These are phyloP conservation scores for Hypoxylon sp. DNA, from an alignment of 2,329 filamentous ascomycete genomes.

Conservation along the genomic window DNA sequence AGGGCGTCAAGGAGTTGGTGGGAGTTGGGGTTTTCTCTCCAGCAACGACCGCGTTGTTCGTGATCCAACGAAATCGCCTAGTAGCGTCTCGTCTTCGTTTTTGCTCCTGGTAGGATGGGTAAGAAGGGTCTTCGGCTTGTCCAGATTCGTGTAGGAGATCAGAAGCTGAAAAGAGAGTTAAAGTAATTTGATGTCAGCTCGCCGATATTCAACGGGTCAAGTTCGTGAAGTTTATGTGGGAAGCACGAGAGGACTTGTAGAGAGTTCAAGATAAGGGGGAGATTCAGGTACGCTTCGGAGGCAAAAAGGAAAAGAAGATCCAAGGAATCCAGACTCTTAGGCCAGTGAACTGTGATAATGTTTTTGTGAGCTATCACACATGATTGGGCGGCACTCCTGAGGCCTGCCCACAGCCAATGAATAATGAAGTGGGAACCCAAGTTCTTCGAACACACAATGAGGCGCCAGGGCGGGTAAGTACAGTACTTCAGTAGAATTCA, in stretches of 20 bases:
- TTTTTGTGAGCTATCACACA: constrained; percentile 56
- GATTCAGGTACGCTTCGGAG: constrained; percentile 46
- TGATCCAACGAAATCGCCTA: constrained; percentile 27
- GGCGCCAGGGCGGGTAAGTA: constrained; percentile 52
- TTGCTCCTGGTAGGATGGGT: constrained; percentile 7
- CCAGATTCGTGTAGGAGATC: constrained; percentile 14
- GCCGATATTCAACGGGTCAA: constrained; percentile 17
- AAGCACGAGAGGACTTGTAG: constrained; percentile 35
- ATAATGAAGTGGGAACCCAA: constrained; percentile 48
- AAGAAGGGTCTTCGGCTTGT: constrained; percentile 16
- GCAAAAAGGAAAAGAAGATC: constrained; percentile 49
- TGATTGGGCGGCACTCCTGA: constrained; percentile 59
- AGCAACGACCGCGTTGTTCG: constrained; percentile 30
- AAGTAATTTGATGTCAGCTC: constrained; percentile 18
- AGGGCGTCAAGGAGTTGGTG: constrained; percentile 17
- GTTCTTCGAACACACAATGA: constrained; percentile 48
- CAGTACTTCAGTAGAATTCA: constrained; percentile 56
- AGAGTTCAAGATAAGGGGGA: constrained; percentile 38
- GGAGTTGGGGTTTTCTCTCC: constrained; percentile 8
- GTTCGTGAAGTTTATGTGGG: constrained; percentile 23
- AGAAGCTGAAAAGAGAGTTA: constrained; percentile 14
- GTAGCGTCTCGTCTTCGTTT: constrained; percentile 36
- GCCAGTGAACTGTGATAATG: constrained; percentile 57
- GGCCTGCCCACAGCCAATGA: constrained; percentile 56
- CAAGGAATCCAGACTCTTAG: constrained; percentile 49